Evolutionary conservation across 2,329 filamentous ascomycete genomes (phyloP), one percentile per base, ranked within the genome.

Genomic region (Phaeosphaeria sp.): DNA sequence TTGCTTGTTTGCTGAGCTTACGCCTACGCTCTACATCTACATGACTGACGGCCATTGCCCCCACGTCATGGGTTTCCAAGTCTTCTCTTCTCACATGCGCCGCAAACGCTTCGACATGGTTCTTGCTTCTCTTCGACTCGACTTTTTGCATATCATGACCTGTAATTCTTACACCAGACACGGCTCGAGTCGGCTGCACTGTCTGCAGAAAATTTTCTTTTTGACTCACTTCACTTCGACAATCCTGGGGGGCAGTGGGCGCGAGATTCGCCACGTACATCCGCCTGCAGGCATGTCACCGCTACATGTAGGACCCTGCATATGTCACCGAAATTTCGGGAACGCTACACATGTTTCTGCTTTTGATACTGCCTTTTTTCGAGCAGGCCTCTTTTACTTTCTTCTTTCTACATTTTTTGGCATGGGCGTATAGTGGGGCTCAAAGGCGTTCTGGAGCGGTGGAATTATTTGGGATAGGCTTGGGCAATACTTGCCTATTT

Each of bases 221-320:
- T 50, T 50, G 54, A 36, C 23, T 22, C 39, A 33, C 30, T 41
- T 54, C 48, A 44, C 48, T 58, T 57, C 51, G 52, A 51, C 54
- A 25, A 15, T 25, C 51, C 50, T 55, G 42, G 56, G 36, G 46
- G 48, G 44, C 54, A 67, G 55, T 68, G 65, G 62, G 55, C 48
- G 63, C 58, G 67, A 73, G 64, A 71, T 41, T 67, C 63, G 72
- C 68, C 72, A 72, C 68, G 67, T 71, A 67, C 60, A 50, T 49
- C 22, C 33, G 42, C 15, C 33, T 50, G 46, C 41, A 55, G 59
- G 44, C 44, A 46, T 46, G 44, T 23, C 21, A n/a, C 21, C 41
- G 41, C 41, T 21, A 43, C 41, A 18, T 43, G 41, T 43, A 18
- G 13, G 30, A 36, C 30, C 30, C 30, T 36, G 30, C 30, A 36